Evolutionary conservation across 73 alveolate species (phyloP).

Genomic region (Paramecium tetraurelia): DNA sequence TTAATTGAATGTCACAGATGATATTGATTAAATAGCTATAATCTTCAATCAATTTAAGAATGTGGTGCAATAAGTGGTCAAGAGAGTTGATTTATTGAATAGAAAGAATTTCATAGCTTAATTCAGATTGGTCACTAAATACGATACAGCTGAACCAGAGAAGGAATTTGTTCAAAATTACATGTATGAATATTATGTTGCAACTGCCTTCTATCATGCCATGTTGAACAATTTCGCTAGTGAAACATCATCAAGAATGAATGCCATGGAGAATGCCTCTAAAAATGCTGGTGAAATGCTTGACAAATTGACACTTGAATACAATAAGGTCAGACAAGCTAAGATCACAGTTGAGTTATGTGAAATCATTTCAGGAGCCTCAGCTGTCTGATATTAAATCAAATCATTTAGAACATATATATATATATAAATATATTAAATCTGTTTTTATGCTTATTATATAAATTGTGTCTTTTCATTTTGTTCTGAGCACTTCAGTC

Average conservation of each 20-base stretch:
- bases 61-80: slow-evolving; percentile 70
- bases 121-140: slow-evolving; percentile 51
- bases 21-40: slow-evolving; percentile 70
- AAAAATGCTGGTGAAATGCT: slow-evolving; percentile 86
- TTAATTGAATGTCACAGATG: slow-evolving; percentile 54
- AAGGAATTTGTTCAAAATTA: slow-evolving; percentile 42
- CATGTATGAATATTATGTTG: slow-evolving; percentile 79
- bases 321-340: slow-evolving; percentile 88
- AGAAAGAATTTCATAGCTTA: slow-evolving; percentile 69
- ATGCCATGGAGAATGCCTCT: slow-evolving; percentile 92
- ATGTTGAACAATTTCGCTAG: slow-evolving; percentile 80
- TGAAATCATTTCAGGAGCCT: slow-evolving; percentile 92
- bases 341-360: slow-evolving; percentile 84
- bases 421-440: neutral
- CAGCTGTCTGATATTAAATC: slow-evolving; percentile 70
- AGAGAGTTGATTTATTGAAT: slow-evolving; percentile 76
- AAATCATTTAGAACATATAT: neutral
- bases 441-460: neutral
- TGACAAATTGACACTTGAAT: slow-evolving; percentile 75
- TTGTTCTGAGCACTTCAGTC: neutral
- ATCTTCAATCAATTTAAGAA: slow-evolving; percentile 81
- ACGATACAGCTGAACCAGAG: slow-evolving; percentile 64
- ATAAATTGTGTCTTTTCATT: neutral
- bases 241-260: slow-evolving; percentile 89
- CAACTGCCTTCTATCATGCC: slow-evolving; percentile 82